Conservation (phyloP, 495 filamentous ascomycete genomes). For the Glarea lozoyensis region DNA sequence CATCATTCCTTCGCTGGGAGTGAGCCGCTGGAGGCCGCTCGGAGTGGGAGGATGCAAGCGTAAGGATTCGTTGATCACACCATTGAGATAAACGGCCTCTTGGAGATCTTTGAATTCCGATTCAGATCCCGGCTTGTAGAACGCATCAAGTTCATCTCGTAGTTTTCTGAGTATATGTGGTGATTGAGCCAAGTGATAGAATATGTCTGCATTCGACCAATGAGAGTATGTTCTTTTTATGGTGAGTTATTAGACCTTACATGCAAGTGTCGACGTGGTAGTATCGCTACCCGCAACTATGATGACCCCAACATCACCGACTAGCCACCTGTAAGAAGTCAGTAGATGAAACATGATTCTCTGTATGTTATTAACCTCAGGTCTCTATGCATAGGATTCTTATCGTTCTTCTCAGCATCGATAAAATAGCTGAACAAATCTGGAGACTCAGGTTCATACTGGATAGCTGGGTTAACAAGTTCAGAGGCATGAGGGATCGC, state of each 20-base stretch:
- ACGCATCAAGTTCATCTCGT: conserved; percentile 1
- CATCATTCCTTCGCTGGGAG: conserved; percentile 34
- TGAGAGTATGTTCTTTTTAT: too few relatives aligned
- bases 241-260: too few relatives aligned
- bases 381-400: not conserved
- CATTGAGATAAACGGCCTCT: conserved; percentile 27
- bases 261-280: conserved; percentile 6
- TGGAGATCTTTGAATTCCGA: conserved; percentile 13
- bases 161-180: not conserved
- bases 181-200: conserved; percentile 6
- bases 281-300: conserved; percentile 17
- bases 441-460: not conserved
- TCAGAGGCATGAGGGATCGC: not conserved
- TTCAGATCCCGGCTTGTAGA: conserved; percentile 13
- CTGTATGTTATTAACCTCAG: not conserved
- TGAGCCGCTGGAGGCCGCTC: conserved; percentile 25
- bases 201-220: too few relatives aligned
- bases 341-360: too few relatives aligned
- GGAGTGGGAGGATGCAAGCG: conserved; percentile 38
- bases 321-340: not conserved
- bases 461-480: not conserved
- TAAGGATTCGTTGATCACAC: conserved; percentile 44
- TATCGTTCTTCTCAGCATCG: conserved; percentile 1
- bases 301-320: conserved; percentile 6
- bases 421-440: conserved; percentile 11